Conservation (phyloP, 2,329 filamentous ascomycete species). For the Neofusicoccum cordaticola region DNA sequence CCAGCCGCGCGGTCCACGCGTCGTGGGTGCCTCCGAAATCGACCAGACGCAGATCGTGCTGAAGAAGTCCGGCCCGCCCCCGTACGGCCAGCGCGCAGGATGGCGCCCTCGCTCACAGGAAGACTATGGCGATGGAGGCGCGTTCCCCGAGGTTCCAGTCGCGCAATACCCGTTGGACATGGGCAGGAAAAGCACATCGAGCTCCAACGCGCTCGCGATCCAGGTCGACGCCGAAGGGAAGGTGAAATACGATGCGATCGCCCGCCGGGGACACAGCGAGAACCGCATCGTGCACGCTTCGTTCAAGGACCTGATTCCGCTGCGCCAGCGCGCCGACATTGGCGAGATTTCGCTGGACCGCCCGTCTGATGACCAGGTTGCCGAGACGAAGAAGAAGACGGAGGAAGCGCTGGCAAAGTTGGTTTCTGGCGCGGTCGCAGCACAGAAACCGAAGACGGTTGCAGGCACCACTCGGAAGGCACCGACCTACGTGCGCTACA, state of each 20-base stretch:
- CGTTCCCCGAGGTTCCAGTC: constrained; percentile 89
- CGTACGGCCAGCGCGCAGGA: constrained; percentile 81
- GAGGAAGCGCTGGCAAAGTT: constrained; percentile 79
- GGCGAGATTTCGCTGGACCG: constrained; percentile 85
- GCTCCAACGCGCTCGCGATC: constrained; percentile 85
- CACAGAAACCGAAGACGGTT: constrained; percentile 95
- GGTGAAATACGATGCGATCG: constrained; percentile 95
- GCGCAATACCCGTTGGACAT: constrained; percentile 96
- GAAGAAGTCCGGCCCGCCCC: constrained; percentile 75
- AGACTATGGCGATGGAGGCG: constrained; percentile 94
- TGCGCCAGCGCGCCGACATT: constrained; percentile 87
- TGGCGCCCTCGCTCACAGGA: constrained; percentile 88
- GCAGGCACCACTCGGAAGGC: constrained; percentile 77
- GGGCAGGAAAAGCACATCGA: constrained; percentile 69
- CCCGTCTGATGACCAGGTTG: constrained; percentile 80
- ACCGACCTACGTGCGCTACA: constrained; percentile 92
- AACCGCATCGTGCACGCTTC: constrained; percentile 86
- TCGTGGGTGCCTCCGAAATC: constrained; percentile 74
- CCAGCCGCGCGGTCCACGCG: constrained; percentile 75
- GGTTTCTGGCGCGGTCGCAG: constrained; percentile 79
- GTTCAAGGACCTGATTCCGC: constrained; percentile 94
- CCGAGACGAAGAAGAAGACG: constrained; percentile 80
- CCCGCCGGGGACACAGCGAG: constrained; percentile 80
- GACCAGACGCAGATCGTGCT: constrained; percentile 75
- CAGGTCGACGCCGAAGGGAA: constrained; percentile 90